Base-by-base conservation (phyloP, 164 flowering plant genomes). In the Vitis labrusca region DNA sequence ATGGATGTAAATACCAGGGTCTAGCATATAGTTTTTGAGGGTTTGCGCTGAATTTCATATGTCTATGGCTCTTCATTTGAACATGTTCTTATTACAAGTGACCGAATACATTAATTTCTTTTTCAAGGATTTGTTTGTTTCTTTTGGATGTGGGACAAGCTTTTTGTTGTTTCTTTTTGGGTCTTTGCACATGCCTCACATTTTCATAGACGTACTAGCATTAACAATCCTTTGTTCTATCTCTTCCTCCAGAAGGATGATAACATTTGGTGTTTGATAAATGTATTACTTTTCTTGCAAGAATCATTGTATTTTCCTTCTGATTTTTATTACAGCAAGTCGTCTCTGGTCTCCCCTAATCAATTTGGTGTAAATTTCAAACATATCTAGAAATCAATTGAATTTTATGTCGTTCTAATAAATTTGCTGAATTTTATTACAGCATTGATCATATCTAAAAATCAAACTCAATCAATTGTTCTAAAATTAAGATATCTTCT, bases 261-360 rank as follows among this genome's bases (percentile, higher is more conserved):
- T 37, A 6, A 50, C 59, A 63, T 50, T 59, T n/a, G 16, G 64
- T 57, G 15, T 23, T 49, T 59, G 49, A 37, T 32, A 52, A 54
- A 65, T 69, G 67, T 5, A 14, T 80, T 71, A 13, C 84, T 77
- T 85, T 76, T 82, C 79, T 72, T 80, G 66, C 79, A 85, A 85
- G 84, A 67, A 27, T 78, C 29, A 50, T 63, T 54, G 56, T 61
- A 12, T 62, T 58, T 66, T 37, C 44, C 12, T 50, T 16, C 2
- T 32, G 32, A 51, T n/a, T 1, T 44, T 15, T 11, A 16, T 29
- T 57, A 51, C 14, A 29, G 7, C 59, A 67, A 80, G 83, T 78
- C 69, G 66, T 68, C 79, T 67, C 71, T 6, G 7, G 7, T 55
- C 57, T 56, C 60, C 64, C 32, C 63, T 37, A 51, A 57, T 59